phyloP scores from a whole-genome alignment of 371 early-diverging fungal genomes.

The Mucor ambiguus region DNA sequence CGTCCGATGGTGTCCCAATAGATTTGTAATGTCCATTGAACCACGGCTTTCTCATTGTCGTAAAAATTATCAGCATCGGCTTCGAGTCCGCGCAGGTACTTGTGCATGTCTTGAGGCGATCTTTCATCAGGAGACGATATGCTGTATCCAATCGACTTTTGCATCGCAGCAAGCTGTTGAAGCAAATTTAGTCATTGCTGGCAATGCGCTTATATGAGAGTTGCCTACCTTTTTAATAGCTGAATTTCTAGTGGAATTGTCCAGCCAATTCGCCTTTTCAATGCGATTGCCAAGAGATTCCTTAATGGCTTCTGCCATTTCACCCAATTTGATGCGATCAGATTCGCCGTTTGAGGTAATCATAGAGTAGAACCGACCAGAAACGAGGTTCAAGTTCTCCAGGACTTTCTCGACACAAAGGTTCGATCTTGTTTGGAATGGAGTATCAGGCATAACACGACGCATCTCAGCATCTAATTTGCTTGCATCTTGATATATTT shows the following conservation, averaged over 20 bases:
- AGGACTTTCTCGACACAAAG: slow-evolving; percentile 48
- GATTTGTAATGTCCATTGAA: slow-evolving; percentile 28
- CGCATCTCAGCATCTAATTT: slow-evolving; percentile 42
- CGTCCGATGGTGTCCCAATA: slow-evolving; percentile 40
- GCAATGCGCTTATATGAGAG: too few species aligned
- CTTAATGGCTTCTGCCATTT: slow-evolving; percentile 43
- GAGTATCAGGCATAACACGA: slow-evolving; percentile 29
- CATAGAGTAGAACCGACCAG: slow-evolving; percentile 46
- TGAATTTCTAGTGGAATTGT: slow-evolving; percentile 44
- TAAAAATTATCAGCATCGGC: slow-evolving; percentile 45
- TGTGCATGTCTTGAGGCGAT: slow-evolving; percentile 43
- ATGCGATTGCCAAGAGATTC: slow-evolving; percentile 47
- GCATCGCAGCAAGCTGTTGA: slow-evolving; percentile 20
- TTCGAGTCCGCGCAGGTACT: slow-evolving; percentile 38
- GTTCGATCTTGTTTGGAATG: slow-evolving; percentile 38
- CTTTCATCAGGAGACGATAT: slow-evolving; percentile 48
- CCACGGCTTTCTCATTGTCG: slow-evolving; percentile 44
- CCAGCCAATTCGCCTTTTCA: slow-evolving; percentile 55
- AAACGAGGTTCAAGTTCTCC: slow-evolving; percentile 33
- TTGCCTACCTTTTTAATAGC: slow-evolving; percentile 55
- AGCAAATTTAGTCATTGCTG: not conserved
- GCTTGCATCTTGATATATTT: slow-evolving; percentile 25
- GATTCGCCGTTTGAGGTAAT: slow-evolving; percentile 43
- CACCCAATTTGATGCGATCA: slow-evolving; percentile 29
- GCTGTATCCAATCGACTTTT: slow-evolving; percentile 52